phyloP scores from a whole-genome alignment of 192 early-diverging fungal species.

The Backusella mclennaniae region DNA sequence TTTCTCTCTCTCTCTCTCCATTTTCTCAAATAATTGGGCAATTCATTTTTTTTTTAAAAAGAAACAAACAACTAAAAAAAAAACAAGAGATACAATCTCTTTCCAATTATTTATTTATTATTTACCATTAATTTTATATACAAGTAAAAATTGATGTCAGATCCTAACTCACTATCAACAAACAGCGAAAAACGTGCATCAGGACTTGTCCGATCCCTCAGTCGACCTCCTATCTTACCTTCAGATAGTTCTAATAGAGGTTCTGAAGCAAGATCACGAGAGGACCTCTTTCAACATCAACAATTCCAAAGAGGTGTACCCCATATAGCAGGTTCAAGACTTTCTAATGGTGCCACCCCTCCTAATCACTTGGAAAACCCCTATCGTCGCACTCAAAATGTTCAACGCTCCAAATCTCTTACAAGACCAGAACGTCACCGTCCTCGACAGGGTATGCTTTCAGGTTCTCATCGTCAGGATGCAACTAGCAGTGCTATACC shows the following conservation, averaged over 20 bases:
- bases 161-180: neutral
- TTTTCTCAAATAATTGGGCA: neutral
- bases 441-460: conserved; percentile 44
- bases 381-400: neutral
- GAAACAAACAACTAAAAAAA: neutral
- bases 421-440: conserved; percentile 44
- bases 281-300: neutral
- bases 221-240: neutral
- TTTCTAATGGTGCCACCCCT: neutral
- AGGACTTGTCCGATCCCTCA: neutral
- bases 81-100: neutral
- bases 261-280: neutral
- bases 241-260: neutral
- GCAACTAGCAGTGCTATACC: neutral
- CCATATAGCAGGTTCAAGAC: neutral
- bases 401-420: conserved; percentile 24
- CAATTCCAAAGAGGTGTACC: neutral
- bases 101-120: neutral
- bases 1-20: neutral
- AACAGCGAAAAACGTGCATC: neutral
- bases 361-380: neutral
- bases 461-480: neutral
- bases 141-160: neutral
- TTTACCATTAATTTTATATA: neutral
- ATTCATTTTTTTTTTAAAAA: neutral